Evolutionary conservation across 2,329 filamentous ascomycete genomes (phyloP), one percentile per base, ranked within the genome.

Genomic region (Neofusicoccum parvum): DNA sequence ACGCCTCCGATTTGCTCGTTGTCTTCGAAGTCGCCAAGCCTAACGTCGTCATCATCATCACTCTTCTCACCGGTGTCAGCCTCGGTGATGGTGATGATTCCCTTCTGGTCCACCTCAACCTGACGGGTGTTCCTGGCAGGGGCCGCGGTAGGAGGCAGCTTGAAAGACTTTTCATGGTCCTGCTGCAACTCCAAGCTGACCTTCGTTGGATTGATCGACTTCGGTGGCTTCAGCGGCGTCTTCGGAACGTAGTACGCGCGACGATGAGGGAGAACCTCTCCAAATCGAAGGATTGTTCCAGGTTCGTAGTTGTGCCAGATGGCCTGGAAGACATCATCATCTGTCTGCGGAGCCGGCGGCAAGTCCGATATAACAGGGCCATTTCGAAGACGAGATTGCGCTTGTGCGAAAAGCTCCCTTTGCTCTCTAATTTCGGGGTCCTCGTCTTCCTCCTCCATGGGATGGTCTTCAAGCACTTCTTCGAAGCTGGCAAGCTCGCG

Each of bases 121-220:
- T 83, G 80, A 7, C 81, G 77, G 11, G 78, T 76, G 69, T 86
- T 84, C 45, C 82, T 80, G 15, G 76, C 70, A 27, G 69, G 67
- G 0, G 85, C 83, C 32, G 87, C 84, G 0, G 88, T 88, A 0
- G 87, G 84, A n/a, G 75, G 74, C 37, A 94, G 87, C 65, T 89
- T 88, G 75, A 98, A 99, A 32, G 86, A 83, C 71, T 93, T 92
- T 76, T 96, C 92, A 70, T 96, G 91, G 71, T 98, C 95, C 53
- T 87, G 85, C 2, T 92, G 90, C 39, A 98, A 82, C 67, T 99
- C 95, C 14, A 99, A 83, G 67, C 88, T 93, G 65, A 97, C 85
- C 78, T 99, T 99, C 20, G 90, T 94, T 0, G 93, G 92, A 5
- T 93, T 86, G 3, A 98, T 84, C 15, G 92, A 84, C 77, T 94